Evolutionary conservation across 2,329 filamentous ascomycete species (phyloP).

Genomic region (Sclerotinia spermophila): DNA sequence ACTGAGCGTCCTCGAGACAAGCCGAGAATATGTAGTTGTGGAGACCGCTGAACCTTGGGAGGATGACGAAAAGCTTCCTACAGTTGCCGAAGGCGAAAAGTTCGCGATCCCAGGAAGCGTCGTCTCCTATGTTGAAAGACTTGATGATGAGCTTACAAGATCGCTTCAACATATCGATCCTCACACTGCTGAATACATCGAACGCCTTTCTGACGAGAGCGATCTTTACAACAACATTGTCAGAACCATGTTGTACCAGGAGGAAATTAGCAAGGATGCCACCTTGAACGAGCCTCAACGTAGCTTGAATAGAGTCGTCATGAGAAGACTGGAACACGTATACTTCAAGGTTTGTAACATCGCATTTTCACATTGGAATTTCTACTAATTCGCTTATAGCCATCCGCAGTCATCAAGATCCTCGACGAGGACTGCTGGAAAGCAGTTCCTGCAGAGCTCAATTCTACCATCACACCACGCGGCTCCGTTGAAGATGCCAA

Average conservation of each 20-base stretch:
- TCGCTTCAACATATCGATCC: slow-evolving; percentile 98
- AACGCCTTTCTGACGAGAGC: slow-evolving; percentile 87
- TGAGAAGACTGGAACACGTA: slow-evolving; percentile 91
- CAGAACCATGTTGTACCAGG: slow-evolving; percentile 82
- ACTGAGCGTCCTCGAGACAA: slow-evolving; percentile 73
- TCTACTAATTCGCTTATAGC: slow-evolving; percentile 45
- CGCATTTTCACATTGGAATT: slow-evolving; percentile 25
- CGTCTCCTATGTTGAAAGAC: slow-evolving; percentile 88
- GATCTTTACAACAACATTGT: slow-evolving; percentile 90
- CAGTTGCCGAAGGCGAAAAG: slow-evolving; percentile 67
- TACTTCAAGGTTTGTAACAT: slow-evolving; percentile 79
- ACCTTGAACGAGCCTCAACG: slow-evolving; percentile 76
- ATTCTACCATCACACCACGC: slow-evolving; percentile 80
- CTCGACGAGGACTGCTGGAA: slow-evolving; percentile 96
- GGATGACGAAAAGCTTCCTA: slow-evolving; percentile 91
- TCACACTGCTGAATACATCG: slow-evolving; percentile 97
- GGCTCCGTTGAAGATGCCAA: slow-evolving; percentile 63
- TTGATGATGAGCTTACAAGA: slow-evolving; percentile 94
- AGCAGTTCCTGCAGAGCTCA: slow-evolving; percentile 61
- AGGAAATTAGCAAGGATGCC: slow-evolving; percentile 68
- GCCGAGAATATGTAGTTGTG: slow-evolving; percentile 77
- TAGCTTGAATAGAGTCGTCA: slow-evolving; percentile 85
- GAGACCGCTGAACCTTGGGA: slow-evolving; percentile 98
- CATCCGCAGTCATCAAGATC: slow-evolving; percentile 85
- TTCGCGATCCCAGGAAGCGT: slow-evolving; percentile 92